Conservation (phyloP, 495 filamentous ascomycete genomes). For the Viridothelium virens region DNA sequence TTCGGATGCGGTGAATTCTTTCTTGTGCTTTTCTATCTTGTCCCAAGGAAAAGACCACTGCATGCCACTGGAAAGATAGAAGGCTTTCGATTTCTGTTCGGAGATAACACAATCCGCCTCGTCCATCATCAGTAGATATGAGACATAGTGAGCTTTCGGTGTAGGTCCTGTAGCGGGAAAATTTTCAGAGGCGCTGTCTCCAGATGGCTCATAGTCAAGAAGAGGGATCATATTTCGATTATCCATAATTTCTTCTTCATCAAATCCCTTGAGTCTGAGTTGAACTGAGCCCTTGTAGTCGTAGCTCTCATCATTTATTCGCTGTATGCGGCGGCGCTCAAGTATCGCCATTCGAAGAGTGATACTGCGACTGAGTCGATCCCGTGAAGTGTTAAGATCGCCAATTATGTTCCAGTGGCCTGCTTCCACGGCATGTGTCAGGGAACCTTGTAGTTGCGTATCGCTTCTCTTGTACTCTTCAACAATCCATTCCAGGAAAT, state of each 20-base stretch:
- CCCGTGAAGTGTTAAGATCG: not conserved
- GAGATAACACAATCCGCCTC: not conserved
- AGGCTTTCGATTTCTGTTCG: not conserved
- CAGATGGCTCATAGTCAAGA: not conserved
- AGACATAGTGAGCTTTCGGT: not conserved
- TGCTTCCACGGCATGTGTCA: not conserved
- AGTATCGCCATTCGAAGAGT: not conserved
- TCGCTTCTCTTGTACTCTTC: not conserved
- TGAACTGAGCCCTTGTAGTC: not conserved
- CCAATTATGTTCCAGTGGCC: not conserved
- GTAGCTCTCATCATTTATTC: not conserved
- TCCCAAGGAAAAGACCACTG: not conserved
- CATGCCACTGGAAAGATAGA: not conserved
- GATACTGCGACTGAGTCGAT: not conserved
- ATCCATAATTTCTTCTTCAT: not conserved
- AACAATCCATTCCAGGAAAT: not conserved
- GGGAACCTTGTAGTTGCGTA: not conserved
- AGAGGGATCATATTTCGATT: conserved; percentile 1
- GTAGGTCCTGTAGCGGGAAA: not conserved
- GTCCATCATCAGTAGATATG: not conserved
- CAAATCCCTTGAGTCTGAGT: not conserved
- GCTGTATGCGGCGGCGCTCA: not conserved
- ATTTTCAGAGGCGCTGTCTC: not conserved
- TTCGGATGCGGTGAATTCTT: not conserved
- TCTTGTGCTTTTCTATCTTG: not conserved